These are phyloP conservation scores for Globisporangium yorkense DNA, from an alignment of 352 stramenopile species.

Conservation along the genomic window DNA sequence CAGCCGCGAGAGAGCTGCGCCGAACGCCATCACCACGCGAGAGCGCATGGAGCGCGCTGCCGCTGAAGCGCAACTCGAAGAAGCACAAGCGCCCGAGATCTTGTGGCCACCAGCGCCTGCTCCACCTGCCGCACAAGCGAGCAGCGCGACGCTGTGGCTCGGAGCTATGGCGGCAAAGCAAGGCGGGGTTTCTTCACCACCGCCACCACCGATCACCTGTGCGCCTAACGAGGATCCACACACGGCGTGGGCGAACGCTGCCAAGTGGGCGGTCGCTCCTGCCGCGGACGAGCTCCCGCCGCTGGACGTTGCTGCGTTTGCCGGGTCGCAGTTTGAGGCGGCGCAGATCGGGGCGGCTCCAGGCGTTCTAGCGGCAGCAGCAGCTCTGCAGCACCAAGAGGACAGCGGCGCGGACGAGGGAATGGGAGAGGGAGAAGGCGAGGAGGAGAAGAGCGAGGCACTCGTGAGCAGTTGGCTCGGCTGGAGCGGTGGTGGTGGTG, in stretches of 20 bases:
- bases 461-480: conserved; percentile 11
- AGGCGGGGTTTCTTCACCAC: neutral
- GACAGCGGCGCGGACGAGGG: neutral
- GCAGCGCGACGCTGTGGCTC: conserved; percentile 1
- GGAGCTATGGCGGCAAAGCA: neutral
- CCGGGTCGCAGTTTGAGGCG: neutral
- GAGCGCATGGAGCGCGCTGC: conserved; percentile 14
- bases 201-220: neutral
- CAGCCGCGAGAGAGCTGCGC: neutral
- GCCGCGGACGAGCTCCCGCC: neutral
- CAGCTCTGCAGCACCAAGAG: neutral
- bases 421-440: neutral
- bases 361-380: neutral
- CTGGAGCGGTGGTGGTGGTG: neutral
- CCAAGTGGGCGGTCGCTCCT: conserved; percentile 5
- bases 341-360: neutral
- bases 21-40: conserved; percentile 6
- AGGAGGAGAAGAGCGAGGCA: neutral
- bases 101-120: neutral
- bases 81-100: neutral
- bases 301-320: neutral
- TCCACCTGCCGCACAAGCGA: neutral
- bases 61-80: neutral
- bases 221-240: conserved; percentile 11
- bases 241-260: conserved; percentile 9